A percentile compares a stretch with the other conserved stretches of the same genome.
phyloP scores from a whole-genome alignment of 805 yeast genomes.

The Monosporozyma aerobia region DNA sequence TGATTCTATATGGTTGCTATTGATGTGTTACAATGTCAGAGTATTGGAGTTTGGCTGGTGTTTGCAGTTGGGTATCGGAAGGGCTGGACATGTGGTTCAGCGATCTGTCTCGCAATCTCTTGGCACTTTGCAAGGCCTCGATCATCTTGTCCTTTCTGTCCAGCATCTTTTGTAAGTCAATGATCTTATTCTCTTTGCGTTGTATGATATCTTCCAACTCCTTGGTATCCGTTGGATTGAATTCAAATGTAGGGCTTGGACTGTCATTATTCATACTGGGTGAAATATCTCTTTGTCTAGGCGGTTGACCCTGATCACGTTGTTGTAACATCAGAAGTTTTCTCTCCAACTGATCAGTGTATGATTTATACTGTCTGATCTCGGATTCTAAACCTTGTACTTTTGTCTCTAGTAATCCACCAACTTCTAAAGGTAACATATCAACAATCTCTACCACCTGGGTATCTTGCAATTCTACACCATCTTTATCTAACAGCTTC shows the following conservation, averaged over 20 bases:
- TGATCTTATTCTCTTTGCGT: conserved; percentile 38
- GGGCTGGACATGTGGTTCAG: conserved; percentile 3
- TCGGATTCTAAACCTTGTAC: conserved; percentile 24
- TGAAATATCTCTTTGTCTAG: background rate
- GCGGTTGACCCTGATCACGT: background rate
- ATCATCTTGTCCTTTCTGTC: conserved; percentile 74
- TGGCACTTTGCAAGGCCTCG: conserved; percentile 58
- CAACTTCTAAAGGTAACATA: conserved; percentile 42
- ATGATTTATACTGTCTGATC: conserved; percentile 24
- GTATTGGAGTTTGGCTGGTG: background rate
- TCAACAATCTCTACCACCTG: conserved; percentile 52
- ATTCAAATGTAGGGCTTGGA: background rate
- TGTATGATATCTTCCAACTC: background rate
- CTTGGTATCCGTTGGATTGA: background rate
- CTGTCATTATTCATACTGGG: background rate
- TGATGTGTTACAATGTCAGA: no score
- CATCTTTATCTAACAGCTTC: conserved; percentile 52
- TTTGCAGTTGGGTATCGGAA: background rate
- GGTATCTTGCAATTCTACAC: conserved; percentile 41
- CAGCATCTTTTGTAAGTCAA: conserved; percentile 50
- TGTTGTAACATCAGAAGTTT: conserved; percentile 6
- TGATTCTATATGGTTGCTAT: no score
- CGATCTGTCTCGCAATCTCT: conserved; percentile 43
- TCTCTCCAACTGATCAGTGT: conserved; percentile 14
- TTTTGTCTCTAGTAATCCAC: conserved; percentile 22